Evolutionary conservation across 768 basidiomycete genomes (phyloP), one percentile per base, ranked within the genome.

Genomic region (Amanita jacksonii): DNA sequence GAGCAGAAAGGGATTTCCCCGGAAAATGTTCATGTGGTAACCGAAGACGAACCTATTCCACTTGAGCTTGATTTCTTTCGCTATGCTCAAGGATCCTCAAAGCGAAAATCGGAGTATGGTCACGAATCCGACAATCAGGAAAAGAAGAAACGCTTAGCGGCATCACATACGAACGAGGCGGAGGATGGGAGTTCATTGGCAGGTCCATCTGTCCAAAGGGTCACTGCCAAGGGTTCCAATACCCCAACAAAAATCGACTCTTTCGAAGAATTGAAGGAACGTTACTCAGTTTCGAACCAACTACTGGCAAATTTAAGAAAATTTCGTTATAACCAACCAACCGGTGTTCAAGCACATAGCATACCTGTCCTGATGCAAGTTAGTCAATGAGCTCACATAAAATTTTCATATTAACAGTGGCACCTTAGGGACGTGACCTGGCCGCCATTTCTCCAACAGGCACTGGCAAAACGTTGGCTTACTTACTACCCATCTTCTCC

Each of bases 401-500:
- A 12, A 13, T 27, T 7, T 24, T 22, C 49, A 15, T 23, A 28
- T 39, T 33, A 33, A 24, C 50, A 7, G 53, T 47, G 9, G 36
- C 40, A 4, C 31, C 18, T 22, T 47, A 88, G 88, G 70, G 68
- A 49, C 79, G 87, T 46, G 94, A 99, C 62, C 70, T 96, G 18
- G 82, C 87, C 42, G 94, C 93, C 22, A 85, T 98, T 15, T 96
- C 96, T 0, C 96, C 96, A 0, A 99, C 96, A 4, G 96, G 96
- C 39, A 93, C 89, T 8, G 96, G 96, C 48, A 99, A 99, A 68
- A 99, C 96, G 0, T 70, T 97, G 5, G 77, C 92, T 0, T 99
- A 97, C 62, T 70, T 96, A 10, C 64, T 96, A 12, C 93, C 96
- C 0, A 69, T 90, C 18, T 73, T 98, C 47, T 66, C 77, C 8